phyloP scores from a whole-genome alignment of 2,329 filamentous ascomycete species.

The Zarea fungicola region DNA sequence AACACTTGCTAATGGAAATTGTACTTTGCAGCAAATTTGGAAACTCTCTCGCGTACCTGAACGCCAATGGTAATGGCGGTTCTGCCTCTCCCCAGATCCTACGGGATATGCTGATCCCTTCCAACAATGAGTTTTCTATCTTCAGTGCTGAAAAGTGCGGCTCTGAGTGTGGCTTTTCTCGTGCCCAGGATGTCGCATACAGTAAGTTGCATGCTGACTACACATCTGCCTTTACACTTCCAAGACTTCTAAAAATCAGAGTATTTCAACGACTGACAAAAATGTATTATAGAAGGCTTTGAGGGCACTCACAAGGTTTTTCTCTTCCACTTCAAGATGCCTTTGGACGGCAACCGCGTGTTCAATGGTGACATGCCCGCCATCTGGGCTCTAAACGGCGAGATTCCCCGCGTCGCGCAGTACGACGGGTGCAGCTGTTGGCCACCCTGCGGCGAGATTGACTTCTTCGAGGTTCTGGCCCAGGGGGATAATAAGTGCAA shows the following conservation, averaged over 20 bases:
- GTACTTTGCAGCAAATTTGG: slow-evolving; percentile 35
- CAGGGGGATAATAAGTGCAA: slow-evolving; percentile 62
- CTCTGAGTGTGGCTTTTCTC: slow-evolving; percentile 38
- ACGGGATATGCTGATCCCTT: slow-evolving; percentile 33
- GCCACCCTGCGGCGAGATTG: slow-evolving; percentile 68
- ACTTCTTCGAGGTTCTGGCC: slow-evolving; percentile 67
- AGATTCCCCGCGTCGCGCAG: slow-evolving; percentile 65
- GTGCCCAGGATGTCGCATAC: slow-evolving; percentile 39
- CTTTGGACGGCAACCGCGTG: slow-evolving; percentile 47
- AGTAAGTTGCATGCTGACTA: slow-evolving; percentile 27
- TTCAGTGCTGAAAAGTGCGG: slow-evolving; percentile 40
- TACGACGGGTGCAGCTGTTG: slow-evolving; percentile 72
- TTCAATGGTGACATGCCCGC: slow-evolving; percentile 64
- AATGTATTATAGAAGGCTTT: slow-evolving; percentile 55
- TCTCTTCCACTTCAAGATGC: slow-evolving; percentile 71
- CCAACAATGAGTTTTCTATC: slow-evolving; percentile 42
- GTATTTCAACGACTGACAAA: not conserved
- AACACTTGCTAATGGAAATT: not conserved
- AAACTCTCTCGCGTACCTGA: slow-evolving; percentile 41
- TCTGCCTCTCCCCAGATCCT: slow-evolving; percentile 35
- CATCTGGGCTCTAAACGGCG: slow-evolving; percentile 70
- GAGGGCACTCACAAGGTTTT: slow-evolving; percentile 65
- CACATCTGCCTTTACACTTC: not conserved
- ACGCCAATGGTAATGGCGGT: slow-evolving; percentile 35
- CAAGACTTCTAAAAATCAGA: not conserved